Evolutionary conservation across 2,329 filamentous ascomycete species (phyloP).

Genomic region (Phialophora expanda): DNA sequence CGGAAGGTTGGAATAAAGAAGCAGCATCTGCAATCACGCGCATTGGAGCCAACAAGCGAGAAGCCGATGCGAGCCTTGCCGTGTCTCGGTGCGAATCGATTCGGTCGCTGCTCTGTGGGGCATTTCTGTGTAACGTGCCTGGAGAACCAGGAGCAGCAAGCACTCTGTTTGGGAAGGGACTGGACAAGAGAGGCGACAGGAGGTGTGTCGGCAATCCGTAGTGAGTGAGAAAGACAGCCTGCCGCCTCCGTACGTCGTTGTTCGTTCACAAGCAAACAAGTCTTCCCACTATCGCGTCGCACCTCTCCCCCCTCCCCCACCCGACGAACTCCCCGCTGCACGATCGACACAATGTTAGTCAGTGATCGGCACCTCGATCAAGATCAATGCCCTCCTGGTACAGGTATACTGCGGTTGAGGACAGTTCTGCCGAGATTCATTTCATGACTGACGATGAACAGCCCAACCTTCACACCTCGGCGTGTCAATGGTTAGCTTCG

Average conservation of each 20-base stretch:
- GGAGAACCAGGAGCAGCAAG: background rate
- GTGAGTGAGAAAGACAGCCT: background rate
- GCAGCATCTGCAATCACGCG: constrained; percentile 5
- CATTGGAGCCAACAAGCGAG: constrained; percentile 23
- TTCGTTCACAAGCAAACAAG: background rate
- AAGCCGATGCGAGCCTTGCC: constrained; percentile 23
- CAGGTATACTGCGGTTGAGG: background rate
- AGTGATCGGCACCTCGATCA: background rate
- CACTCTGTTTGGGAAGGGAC: background rate
- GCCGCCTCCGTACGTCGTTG: background rate
- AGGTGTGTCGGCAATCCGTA: background rate
- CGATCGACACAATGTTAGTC: background rate
- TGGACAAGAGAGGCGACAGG: background rate
- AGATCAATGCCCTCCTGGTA: background rate
- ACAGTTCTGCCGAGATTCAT: background rate
- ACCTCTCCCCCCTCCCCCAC: background rate
- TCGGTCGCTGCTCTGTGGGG: constrained; percentile 11
- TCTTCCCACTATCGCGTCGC: background rate
- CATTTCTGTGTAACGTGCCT: constrained; percentile 4
- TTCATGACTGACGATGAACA: background rate
- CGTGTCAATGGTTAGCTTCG: background rate
- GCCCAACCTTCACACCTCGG: too few relatives aligned
- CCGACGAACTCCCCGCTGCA: background rate
- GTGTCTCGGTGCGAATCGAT: constrained; percentile 8
- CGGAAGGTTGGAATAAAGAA: constrained; percentile 12